These are phyloP conservation scores for Pholiota conissans DNA, from an alignment of 768 basidiomycete species.

Conservation along the genomic window DNA sequence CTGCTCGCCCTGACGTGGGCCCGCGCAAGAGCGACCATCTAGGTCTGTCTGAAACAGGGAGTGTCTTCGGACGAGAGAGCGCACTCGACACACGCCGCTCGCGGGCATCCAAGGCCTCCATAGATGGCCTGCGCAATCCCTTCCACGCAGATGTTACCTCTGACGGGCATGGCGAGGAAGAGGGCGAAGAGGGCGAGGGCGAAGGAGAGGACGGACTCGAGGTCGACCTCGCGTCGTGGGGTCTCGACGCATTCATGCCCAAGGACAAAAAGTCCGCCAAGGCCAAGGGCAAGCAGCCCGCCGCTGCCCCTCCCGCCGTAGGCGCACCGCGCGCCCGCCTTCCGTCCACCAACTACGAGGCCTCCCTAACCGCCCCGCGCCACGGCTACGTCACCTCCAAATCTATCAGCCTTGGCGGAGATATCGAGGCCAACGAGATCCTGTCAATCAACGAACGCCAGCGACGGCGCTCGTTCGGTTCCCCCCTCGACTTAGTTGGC, in stretches of 20 bases:
- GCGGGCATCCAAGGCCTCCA: slow-evolving; percentile 55
- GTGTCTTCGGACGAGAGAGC: slow-evolving; percentile 46
- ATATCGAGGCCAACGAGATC: slow-evolving; percentile 47
- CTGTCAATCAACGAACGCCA: slow-evolving; percentile 13
- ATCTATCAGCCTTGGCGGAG: slow-evolving; percentile 65
- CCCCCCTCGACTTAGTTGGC: slow-evolving; percentile 54
- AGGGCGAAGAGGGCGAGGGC: slow-evolving; percentile 35
- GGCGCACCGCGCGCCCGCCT: slow-evolving; percentile 43
- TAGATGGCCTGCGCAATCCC: slow-evolving; percentile 70
- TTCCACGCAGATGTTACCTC: slow-evolving; percentile 66
- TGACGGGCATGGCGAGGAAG: slow-evolving; percentile 53
- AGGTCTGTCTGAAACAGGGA: slow-evolving; percentile 59
- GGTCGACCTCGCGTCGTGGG: slow-evolving; percentile 84
- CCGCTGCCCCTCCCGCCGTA: slow-evolving; percentile 29
- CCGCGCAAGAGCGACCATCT: slow-evolving; percentile 66
- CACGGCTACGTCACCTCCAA: slow-evolving; percentile 46
- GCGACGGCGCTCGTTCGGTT: slow-evolving; percentile 59
- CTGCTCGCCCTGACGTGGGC: slow-evolving; percentile 40
- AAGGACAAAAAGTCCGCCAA: slow-evolving; percentile 59
- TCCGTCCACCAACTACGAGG: slow-evolving; percentile 41
- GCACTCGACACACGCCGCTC: slow-evolving; percentile 49
- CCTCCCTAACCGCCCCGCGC: slow-evolving; percentile 29
- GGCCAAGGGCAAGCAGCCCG: slow-evolving; percentile 42
- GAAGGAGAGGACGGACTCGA: slow-evolving; percentile 53
- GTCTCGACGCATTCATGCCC: slow-evolving; percentile 73